phyloP scores from a whole-genome alignment of 495 filamentous ascomycete genomes.

The Penicillium macrosclerotiorum region DNA sequence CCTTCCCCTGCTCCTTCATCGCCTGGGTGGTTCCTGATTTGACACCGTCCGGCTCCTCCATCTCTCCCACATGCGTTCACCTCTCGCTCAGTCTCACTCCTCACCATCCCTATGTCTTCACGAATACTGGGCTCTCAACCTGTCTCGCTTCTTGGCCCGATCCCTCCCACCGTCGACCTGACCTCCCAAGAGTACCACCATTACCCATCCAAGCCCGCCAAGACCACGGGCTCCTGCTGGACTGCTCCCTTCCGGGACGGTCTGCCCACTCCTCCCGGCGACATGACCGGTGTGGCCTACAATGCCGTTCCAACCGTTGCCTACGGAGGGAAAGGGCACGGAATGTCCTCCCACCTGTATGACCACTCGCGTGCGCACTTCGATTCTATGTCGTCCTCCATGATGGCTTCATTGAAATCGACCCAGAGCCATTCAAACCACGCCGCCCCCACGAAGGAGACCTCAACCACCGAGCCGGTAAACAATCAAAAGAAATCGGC shows the following conservation, averaged over 20 bases:
- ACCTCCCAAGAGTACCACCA: conserved; percentile 10
- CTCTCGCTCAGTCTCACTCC: conserved; percentile 3
- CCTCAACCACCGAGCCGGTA: conserved; percentile 18
- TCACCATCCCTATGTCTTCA: conserved; percentile 36
- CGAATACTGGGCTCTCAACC: conserved; percentile 28
- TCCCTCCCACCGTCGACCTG: conserved; percentile 29
- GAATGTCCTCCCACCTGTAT: conserved; percentile 30
- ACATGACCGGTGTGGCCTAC: conserved; percentile 49
- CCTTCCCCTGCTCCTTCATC: conserved; percentile 3
- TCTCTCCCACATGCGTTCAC: conserved; percentile 26
- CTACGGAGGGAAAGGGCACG: conserved; percentile 34
- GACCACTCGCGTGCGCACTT: conserved; percentile 26
- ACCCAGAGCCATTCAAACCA: conserved; percentile 16
- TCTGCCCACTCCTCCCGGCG: conserved; percentile 49
- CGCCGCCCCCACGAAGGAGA: conserved; percentile 25
- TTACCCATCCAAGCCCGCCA: conserved; percentile 17
- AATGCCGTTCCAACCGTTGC: conserved; percentile 35
- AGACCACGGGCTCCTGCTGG: conserved; percentile 25
- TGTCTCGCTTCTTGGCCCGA: conserved; percentile 26
- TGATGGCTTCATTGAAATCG: conserved; percentile 25
- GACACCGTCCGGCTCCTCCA: too few species aligned
- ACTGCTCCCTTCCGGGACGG: conserved; percentile 47
- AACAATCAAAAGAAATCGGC: conserved; percentile 31
- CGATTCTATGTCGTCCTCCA: conserved; percentile 23
- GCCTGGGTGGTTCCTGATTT: too few species aligned